Percentiles rank a stretch among this genome's conserved stretches.
Conservation (phyloP, 108 stramenopile genomes). For the Conticribra guillardii region DNA sequence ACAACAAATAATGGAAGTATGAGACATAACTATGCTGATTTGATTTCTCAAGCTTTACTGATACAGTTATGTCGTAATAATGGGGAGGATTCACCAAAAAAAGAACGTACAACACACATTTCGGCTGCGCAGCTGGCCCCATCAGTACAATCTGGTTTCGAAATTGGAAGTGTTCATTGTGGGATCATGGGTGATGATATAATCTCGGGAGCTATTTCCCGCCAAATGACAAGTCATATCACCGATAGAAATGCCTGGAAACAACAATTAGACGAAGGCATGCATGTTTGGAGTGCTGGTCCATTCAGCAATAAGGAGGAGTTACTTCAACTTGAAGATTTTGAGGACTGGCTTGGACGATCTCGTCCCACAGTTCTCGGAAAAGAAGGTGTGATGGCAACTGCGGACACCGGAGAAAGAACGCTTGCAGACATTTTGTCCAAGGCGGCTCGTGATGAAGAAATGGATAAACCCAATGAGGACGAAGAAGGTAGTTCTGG, state of each 20-base stretch:
- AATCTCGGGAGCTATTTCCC: slow-evolving; percentile 31
- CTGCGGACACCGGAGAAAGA: slow-evolving; percentile 72
- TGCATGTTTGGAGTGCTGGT: slow-evolving; percentile 83
- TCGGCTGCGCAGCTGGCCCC: slow-evolving; percentile 76
- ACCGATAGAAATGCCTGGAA: slow-evolving; percentile 45
- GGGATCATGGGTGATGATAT: slow-evolving; percentile 57
- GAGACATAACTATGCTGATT: too few relatives aligned
- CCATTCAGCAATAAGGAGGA: slow-evolving; percentile 73
- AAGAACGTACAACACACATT: not conserved
- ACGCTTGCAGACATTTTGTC: slow-evolving; percentile 78
- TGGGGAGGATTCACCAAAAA: too few relatives aligned
- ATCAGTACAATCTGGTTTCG: slow-evolving; percentile 64
- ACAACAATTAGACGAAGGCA: slow-evolving; percentile 50
- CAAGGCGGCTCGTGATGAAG: slow-evolving; percentile 54
- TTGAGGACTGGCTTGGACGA: slow-evolving; percentile 88
- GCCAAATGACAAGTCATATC: too few relatives aligned
- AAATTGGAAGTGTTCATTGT: slow-evolving; percentile 34
- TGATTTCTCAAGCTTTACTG: too few relatives aligned
- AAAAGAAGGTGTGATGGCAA: slow-evolving; percentile 77
- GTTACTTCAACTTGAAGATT: slow-evolving; percentile 64
- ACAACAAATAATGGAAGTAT: too few relatives aligned
- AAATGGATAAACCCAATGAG: slow-evolving; percentile 36
- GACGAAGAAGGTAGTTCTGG: slow-evolving; percentile 12
- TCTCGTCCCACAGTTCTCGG: slow-evolving; percentile 73
- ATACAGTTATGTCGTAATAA: too few relatives aligned